phyloP scores from a whole-genome alignment of 495 filamentous ascomycete species.

The Aspergillus biplanus region DNA sequence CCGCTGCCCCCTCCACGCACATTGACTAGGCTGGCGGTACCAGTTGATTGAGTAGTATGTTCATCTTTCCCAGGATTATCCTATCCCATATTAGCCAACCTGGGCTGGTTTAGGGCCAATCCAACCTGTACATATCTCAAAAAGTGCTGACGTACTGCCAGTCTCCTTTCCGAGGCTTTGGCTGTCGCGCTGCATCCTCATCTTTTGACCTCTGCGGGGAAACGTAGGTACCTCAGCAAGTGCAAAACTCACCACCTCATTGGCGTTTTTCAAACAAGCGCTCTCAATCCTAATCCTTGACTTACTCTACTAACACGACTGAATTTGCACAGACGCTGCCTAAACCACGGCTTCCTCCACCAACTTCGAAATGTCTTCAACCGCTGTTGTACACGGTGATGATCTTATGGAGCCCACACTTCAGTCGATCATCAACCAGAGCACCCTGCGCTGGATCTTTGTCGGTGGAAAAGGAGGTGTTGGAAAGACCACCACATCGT shows the following conservation, averaged over 20 bases:
- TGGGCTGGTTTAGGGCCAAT: background rate
- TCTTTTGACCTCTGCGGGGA: slow-evolving; percentile 4
- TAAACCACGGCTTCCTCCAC: slow-evolving; percentile 6
- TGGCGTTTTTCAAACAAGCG: background rate
- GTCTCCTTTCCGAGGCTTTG: background rate
- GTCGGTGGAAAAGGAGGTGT: slow-evolving; percentile 98
- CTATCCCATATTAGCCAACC: background rate
- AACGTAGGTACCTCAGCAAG: background rate
- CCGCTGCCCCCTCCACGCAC: slow-evolving; percentile 9
- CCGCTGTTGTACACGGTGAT: slow-evolving; percentile 66
- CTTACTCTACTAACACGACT: background rate
- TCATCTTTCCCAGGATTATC: background rate
- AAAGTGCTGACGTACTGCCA: slow-evolving; percentile 3
- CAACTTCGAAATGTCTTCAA: slow-evolving; percentile 57
- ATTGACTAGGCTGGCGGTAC: background rate
- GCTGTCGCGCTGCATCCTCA: background rate
- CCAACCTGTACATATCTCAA: background rate
- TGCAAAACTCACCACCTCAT: background rate
- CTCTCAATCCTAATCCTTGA: slow-evolving; percentile 1
- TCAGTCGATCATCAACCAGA: slow-evolving; percentile 92
- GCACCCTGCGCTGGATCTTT: slow-evolving; percentile 97
- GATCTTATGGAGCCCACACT: slow-evolving; percentile 89
- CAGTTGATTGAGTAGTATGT: background rate
- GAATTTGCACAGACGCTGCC: slow-evolving; percentile 6
- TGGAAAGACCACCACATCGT: slow-evolving; percentile 99